These are phyloP conservation scores for Cystobasidium onofrii DNA, from an alignment of 768 basidiomycete species.

Conservation along the genomic window DNA sequence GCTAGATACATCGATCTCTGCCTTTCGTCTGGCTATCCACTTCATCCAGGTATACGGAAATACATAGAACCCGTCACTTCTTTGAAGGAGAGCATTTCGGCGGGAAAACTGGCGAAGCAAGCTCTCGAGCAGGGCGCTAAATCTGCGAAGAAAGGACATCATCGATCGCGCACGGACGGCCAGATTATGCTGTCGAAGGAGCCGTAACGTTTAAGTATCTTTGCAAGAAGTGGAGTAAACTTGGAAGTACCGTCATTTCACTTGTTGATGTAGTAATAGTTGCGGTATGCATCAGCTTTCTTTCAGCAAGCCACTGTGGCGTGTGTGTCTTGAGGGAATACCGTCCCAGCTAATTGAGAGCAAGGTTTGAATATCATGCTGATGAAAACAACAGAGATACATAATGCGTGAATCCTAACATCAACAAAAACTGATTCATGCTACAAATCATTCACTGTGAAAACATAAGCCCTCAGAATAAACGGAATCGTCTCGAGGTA, in stretches of 20 bases:
- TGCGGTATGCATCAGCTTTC: neutral
- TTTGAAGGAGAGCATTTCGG: conserved; percentile 1
- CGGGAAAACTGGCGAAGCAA: neutral
- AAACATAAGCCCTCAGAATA: neutral
- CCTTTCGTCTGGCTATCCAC: conserved; percentile 18
- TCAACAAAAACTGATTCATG: neutral
- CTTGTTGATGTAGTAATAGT: neutral
- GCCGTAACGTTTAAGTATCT: neutral
- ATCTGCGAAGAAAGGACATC: neutral
- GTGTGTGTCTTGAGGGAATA: neutral
- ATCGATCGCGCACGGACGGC: conserved; percentile 6
- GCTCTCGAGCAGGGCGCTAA: neutral
- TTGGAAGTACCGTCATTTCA: neutral
- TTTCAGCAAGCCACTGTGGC: neutral
- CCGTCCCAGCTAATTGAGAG: neutral
- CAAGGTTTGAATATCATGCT: neutral
- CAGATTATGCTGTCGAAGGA: neutral
- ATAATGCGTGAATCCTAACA: neutral
- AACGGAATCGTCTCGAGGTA: conserved; percentile 4
- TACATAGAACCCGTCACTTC: neutral
- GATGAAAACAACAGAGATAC: neutral
- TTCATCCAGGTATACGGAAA: conserved; percentile 11
- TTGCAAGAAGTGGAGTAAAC: neutral
- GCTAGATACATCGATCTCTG: conserved; percentile 61
- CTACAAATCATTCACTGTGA: neutral